Evolutionary conservation across 352 stramenopile genomes (phyloP).

Genomic region (Phytophthora foliorum): DNA sequence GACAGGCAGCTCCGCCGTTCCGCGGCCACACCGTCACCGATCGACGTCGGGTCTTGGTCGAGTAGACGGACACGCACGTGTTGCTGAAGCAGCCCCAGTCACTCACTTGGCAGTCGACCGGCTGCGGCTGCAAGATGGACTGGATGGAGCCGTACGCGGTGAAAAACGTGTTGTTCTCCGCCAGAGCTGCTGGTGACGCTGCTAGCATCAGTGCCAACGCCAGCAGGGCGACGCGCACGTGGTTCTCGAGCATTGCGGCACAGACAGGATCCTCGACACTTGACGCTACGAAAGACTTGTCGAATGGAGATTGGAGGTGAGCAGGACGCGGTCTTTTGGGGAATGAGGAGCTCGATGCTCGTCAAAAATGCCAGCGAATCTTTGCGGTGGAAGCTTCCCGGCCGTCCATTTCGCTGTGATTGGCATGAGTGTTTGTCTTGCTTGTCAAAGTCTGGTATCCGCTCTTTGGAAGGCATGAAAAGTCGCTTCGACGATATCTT

Average conservation of each 20-base stretch:
- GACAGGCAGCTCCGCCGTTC: constrained; percentile 52
- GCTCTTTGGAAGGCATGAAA: constrained; percentile 31
- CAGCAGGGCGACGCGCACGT: constrained; percentile 9
- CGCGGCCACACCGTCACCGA: constrained; percentile 32
- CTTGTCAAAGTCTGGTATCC: constrained; percentile 26
- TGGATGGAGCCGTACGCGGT: neutral
- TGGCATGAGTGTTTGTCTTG: constrained; percentile 14
- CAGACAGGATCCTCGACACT: neutral
- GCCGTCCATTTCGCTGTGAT: constrained; percentile 27
- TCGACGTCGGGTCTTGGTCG: constrained; percentile 53
- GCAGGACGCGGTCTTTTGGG: constrained; percentile 17
- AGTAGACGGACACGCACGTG: constrained; percentile 37
- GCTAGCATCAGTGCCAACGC: constrained; percentile 15
- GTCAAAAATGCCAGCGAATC: constrained; percentile 21
- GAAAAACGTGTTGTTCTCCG: constrained; percentile 24
- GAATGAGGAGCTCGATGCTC: constrained; percentile 23
- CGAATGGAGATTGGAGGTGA: constrained; percentile 2
- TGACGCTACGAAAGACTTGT: constrained; percentile 27
- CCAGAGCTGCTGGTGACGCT: neutral
- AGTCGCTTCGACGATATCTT: constrained; percentile 30
- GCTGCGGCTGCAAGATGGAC: neutral
- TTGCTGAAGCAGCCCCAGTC: constrained; percentile 48
- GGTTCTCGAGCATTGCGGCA: constrained; percentile 16
- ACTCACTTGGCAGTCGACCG: constrained; percentile 47
- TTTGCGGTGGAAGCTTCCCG: neutral